Evolutionary conservation across 129 eudicot genomes (phyloP).

Genomic region (Glebionis coronaria): DNA sequence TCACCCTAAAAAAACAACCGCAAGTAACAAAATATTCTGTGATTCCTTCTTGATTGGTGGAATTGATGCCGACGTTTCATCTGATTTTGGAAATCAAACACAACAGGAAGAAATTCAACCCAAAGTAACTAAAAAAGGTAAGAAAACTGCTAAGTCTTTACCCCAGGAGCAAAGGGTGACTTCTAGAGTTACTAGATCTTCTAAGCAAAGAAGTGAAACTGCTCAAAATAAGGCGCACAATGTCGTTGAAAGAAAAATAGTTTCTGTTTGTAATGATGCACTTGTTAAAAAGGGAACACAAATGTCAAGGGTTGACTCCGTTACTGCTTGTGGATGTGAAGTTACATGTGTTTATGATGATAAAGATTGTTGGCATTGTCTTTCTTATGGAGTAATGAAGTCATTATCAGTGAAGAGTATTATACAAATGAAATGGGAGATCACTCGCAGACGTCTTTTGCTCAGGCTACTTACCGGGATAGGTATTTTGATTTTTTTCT

Average conservation of each 20-base stretch:
- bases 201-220: conserved; percentile 33
- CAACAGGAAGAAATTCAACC: conserved; percentile 24
- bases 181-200: conserved; percentile 65
- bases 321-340: conserved; percentile 32
- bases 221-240: conserved; percentile 19
- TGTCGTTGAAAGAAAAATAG: conserved; percentile 20
- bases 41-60: conserved; percentile 21
- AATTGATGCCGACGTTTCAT: conserved; percentile 17
- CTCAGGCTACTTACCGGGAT: conserved; percentile 51
- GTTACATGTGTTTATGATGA: conserved; percentile 38
- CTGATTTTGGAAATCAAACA: conserved; percentile 26
- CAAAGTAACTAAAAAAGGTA: conserved; percentile 53
- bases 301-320: conserved; percentile 21
- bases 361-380: conserved; percentile 69
- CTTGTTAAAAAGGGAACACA: conserved; percentile 13
- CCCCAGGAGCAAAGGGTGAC: conserved; percentile 33
- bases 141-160: conserved; percentile 40
- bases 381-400: conserved; percentile 41
- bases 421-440: conserved; percentile 77
- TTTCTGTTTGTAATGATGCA: conserved; percentile 21
- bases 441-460: conserved; percentile 57
- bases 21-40: conserved; percentile 21
- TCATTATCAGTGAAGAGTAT: conserved; percentile 36
- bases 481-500: conserved; percentile 42
- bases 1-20: conserved; percentile 34